Base-by-base conservation (phyloP, 495 filamentous ascomycete genomes). In the Aspergillus biplanus region DNA sequence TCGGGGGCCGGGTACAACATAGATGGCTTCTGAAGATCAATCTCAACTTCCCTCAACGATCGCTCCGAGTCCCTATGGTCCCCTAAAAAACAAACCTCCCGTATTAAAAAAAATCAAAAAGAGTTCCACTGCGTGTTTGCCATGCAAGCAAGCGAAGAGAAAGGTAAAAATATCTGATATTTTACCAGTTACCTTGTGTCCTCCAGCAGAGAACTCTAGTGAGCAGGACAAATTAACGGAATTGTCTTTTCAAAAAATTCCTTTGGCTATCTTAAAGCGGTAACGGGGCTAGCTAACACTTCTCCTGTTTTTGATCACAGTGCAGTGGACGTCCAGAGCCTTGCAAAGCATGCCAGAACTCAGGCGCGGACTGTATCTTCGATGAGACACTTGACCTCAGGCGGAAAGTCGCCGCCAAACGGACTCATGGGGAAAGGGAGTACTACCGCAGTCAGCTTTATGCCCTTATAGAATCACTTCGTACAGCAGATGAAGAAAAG, bases 71-170 rank as follows among this genome's bases (percentile, higher is more conserved):
- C 74, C 70, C 18, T 70, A 69, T 7, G 67, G 58, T 9, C 67
- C 67, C 27, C 52, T 70, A 42, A 63, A 63, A 46, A 68, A 71
- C 21, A 48, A 62, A 16, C 56, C 65, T 3, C 58, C 61, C 5
- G 52, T 68, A 12, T 56, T 78, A 35, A 61, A 55, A 50, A 71
- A 69, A 52, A 69, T 71, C 21, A 77, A 73, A 50, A 80, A 80
- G 67, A 80, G 73, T 52, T 80, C 78, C 7, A 79, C 71, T 0
- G 78, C 78, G 12, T 80, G 78, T 52, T 54, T 70, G 33, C 69
- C 73, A 54, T 80, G 78, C 59, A 80, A 79, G 39, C 68, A 74
- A 37, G 74, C 76, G 18, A 80, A 79, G 62, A 71, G 77, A 65
- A 80, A 80, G 73, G 78, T 76, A 65, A 62, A 44, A 18, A 18